A percentile compares a stretch with the other conserved stretches of the same genome.
Evolutionary conservation across 2,329 filamentous ascomycete species (phyloP).

Genomic region (Chrysosporium queenslandicum): DNA sequence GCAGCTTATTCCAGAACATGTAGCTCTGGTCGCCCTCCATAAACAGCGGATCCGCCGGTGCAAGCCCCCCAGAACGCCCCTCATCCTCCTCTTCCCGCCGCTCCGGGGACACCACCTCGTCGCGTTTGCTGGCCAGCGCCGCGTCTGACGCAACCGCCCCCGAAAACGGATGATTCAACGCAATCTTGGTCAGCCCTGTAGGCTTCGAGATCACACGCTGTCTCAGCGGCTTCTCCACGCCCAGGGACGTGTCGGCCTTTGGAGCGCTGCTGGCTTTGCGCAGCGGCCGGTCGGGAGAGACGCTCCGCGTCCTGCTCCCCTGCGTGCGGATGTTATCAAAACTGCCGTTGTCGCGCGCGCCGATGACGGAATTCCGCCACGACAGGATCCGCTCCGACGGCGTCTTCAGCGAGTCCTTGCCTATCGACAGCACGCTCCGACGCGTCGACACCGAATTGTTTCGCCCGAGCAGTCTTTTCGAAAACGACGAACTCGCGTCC

Average conservation of each 20-base stretch:
- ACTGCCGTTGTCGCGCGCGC: conserved; percentile 40
- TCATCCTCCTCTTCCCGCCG: no score
- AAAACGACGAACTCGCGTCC: conserved; percentile 69
- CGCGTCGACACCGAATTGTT: conserved; percentile 50
- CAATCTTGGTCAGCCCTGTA: not conserved
- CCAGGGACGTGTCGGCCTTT: conserved; percentile 15
- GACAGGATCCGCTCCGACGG: conserved; percentile 69
- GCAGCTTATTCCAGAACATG: conserved; percentile 44
- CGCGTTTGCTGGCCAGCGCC: not conserved
- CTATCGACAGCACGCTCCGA: conserved; percentile 41
- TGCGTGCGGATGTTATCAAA: conserved; percentile 33
- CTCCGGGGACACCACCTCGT: not conserved
- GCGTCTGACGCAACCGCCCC: conserved; percentile 12
- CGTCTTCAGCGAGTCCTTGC: conserved; percentile 37
- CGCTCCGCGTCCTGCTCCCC: conserved; percentile 33
- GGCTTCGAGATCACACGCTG: not conserved
- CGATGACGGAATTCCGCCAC: conserved; percentile 66
- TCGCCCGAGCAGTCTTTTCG: conserved; percentile 50
- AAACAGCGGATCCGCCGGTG: conserved; percentile 32
- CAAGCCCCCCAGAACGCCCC: not conserved
- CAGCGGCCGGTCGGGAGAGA: conserved; percentile 41
- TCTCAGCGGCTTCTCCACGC: conserved; percentile 9
- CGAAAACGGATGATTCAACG: conserved; percentile 1
- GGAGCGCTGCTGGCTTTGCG: conserved; percentile 10
- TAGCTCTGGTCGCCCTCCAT: conserved; percentile 44